phyloP scores from a whole-genome alignment of 768 basidiomycete genomes.

The Auricularia sp. region DNA sequence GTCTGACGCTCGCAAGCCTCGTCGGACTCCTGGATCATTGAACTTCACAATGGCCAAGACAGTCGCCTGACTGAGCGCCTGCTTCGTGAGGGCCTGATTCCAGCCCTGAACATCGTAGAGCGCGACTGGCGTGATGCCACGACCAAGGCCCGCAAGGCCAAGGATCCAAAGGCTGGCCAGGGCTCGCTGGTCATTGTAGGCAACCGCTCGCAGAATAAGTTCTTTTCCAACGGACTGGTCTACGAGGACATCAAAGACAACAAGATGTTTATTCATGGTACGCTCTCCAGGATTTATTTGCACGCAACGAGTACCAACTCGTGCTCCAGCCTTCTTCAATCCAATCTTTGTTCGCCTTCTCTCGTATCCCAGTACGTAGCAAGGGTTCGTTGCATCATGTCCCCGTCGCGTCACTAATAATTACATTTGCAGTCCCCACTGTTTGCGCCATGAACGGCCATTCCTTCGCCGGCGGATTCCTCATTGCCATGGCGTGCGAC shows the following conservation, averaged over 20 bases:
- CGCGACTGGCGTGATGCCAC: constrained; percentile 54
- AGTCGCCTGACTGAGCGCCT: constrained; percentile 54
- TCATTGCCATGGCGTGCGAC: constrained; percentile 32
- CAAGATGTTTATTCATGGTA: constrained; percentile 59
- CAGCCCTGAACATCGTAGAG: constrained; percentile 66
- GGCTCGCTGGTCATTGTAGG: constrained; percentile 75
- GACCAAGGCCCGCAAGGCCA: constrained; percentile 32
- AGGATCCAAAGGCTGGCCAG: constrained; percentile 42
- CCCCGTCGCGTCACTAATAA: too few species aligned
- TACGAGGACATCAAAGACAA: constrained; percentile 42
- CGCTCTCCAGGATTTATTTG: neutral
- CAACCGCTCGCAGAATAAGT: constrained; percentile 67
- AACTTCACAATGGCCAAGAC: constrained; percentile 71
- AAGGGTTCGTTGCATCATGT: too few species aligned
- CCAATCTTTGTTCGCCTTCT: constrained; percentile 61
- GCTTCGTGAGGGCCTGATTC: constrained; percentile 49
- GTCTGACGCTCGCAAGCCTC: constrained; percentile 34
- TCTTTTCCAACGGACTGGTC: constrained; percentile 80
- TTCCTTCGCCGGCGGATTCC: constrained; percentile 34
- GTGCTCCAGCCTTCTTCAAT: constrained; percentile 53
- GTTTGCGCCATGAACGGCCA: constrained; percentile 22
- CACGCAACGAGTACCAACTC: neutral
- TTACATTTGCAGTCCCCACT: constrained; percentile 7
- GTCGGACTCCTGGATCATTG: constrained; percentile 60
- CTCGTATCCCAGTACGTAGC: constrained; percentile 41